Evolutionary conservation across 169 alveolate species (phyloP), one percentile per base, ranked within the genome.

Genomic region (Cyclospora cayetanensis): DNA sequence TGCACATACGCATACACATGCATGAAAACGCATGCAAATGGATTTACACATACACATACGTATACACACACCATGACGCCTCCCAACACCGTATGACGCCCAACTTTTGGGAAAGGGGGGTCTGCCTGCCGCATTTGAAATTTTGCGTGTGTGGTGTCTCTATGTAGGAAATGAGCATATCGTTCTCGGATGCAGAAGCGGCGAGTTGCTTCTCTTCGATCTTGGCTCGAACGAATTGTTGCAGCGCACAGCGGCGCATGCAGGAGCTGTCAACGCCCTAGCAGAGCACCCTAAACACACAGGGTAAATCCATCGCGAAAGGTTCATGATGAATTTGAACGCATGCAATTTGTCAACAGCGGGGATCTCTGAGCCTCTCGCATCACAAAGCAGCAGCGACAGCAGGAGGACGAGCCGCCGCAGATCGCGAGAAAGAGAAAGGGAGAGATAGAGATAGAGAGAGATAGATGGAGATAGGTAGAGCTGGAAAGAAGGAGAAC

Each of bases 201-300:
- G 94, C 22, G 53, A 50, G 18, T 52, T 91, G 52, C 34, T 43
- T 1, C 55, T 91, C 39, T 68, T 22, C 34, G 94, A 91, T 50
- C 41, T 91, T 35, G 91, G 52, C 11, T 70, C 91, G 11, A 29
- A 42, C 55, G 74, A 43, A 18, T 63, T 72, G 63, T 43, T 22
- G 35, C 90, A 76, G 74, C 55, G 31, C 27, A 42, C 31, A 65
- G 77, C n/a, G 27, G 93, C 90, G 4, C 90, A 90, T 86, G 83
- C 76, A 11, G 90, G 72, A 20, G 84, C 90, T 11, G 74, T 90
- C 50, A 41, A 76, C 18, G 88, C 86, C 4, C 85, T 88, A 3
- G 88, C 92, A 3, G 89, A 72, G 29, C 92, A 74, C 29, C 92
- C 92, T 31, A 88, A 88, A 29, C 92, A 88, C 89, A 88, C 92